Evolutionary conservation across 805 yeast species (phyloP), one percentile per base, ranked within the genome.

Genomic region (Starmerella apicola): DNA sequence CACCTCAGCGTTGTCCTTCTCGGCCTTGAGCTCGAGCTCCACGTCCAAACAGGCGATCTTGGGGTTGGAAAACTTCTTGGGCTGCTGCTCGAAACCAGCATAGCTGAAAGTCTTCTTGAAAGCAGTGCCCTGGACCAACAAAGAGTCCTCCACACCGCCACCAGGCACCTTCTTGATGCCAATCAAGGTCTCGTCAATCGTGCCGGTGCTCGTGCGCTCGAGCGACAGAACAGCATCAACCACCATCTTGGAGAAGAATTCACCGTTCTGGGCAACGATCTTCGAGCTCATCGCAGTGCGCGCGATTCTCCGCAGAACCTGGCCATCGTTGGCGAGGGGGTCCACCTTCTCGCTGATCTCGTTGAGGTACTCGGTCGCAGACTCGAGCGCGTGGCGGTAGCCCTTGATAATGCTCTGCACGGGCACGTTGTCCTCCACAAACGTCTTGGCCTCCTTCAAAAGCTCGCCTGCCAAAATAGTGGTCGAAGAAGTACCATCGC

Each of bases 11-110:
- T 91, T 91, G 61, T 91, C 98, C 67, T 85, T 88, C 66, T 91
- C 98, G 1, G 97, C 97, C 65, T 91, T 91, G 57, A 91, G 74
- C 66, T 91, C 98, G 51, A 91, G 71, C 61, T 91, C 98, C 30
- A 91, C 86, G 57, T 91, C 91, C 56, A 91, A 69, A 52, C 78
- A 74, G 42, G 91, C 66, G 48, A 91, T 75, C 61, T 78, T 82
- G 34, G 98, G 95, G 60, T 82, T 68, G 16, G 54, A 53, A 59
- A 91, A 84, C 38, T 60, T 63, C 62, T 91, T 91, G 37, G 98
- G 98, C 63, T 91, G 98, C 67, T 91, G 98, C 63, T 91, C 98
- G 59, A 91, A 91, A 3, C 98, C 98, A 34, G 98, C 98, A 55
- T 91, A 91, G 20, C 96, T 80, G 55, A 91, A 91, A 0, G 98